A percentile compares a stretch with the other conserved stretches of the same genome.
Conservation (phyloP, 495 filamentous ascomycete genomes). For the Hypoxylon perforatum region DNA sequence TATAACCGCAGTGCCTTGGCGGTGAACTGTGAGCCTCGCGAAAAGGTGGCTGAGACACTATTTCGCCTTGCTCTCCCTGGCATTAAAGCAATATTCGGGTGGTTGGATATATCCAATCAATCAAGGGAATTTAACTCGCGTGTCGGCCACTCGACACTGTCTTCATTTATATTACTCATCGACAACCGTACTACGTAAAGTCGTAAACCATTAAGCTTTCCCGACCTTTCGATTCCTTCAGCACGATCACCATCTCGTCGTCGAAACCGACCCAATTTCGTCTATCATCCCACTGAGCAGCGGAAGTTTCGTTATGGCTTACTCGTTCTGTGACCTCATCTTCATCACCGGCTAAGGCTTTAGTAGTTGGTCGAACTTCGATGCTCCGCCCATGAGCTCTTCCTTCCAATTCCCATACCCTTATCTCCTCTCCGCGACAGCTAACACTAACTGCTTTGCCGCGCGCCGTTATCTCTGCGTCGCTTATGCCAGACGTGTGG, state of each 20-base stretch:
- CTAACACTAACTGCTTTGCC: conserved; percentile 94
- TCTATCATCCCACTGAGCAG: conserved; percentile 47
- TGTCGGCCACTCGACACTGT: background rate
- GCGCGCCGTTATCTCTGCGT: conserved; percentile 84
- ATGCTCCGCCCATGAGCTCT: conserved; percentile 61
- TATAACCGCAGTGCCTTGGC: no score
- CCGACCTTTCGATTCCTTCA: conserved; percentile 76
- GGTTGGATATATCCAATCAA: no score
- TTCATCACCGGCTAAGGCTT: conserved; percentile 30
- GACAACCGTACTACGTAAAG: conserved; percentile 69
- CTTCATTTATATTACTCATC: background rate
- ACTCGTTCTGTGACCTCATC: conserved; percentile 23
- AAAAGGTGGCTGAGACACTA: no score
- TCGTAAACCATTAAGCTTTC: conserved; percentile 90
- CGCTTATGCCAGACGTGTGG: conserved; percentile 90
- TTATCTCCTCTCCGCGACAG: conserved; percentile 81
- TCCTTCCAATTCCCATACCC: conserved; percentile 94
- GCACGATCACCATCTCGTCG: conserved; percentile 89
- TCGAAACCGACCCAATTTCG: conserved; percentile 87
- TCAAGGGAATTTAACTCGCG: no score
- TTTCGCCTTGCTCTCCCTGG: no score
- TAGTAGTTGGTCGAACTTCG: conserved; percentile 56
- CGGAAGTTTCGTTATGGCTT: conserved; percentile 17
- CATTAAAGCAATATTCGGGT: no score
- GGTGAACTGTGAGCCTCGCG: no score